phyloP scores from a whole-genome alignment of 2,329 filamentous ascomycete genomes.

The Nemania serpens region DNA sequence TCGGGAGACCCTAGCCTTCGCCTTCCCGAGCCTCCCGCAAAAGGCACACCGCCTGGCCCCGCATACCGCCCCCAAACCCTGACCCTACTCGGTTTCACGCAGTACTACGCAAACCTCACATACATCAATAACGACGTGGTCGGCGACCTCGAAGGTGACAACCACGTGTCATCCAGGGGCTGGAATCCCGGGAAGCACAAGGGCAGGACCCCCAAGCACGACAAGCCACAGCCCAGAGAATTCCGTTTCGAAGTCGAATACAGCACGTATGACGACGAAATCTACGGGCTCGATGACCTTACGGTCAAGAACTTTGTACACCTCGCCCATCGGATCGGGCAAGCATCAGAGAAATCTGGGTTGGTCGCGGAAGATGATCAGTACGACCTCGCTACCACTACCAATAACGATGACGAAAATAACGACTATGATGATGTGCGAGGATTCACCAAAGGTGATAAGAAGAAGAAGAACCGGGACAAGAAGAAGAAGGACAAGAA shows the following conservation, averaged over 20 bases:
- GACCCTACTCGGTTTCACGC: conserved; percentile 78
- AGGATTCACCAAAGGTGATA: conserved; percentile 54
- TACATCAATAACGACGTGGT: conserved; percentile 76
- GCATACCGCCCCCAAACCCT: conserved; percentile 87
- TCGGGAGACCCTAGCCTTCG: conserved; percentile 64
- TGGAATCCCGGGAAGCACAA: conserved; percentile 70
- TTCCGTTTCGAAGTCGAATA: conserved; percentile 87
- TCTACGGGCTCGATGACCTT: conserved; percentile 78
- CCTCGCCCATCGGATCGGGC: conserved; percentile 78
- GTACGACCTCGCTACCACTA: conserved; percentile 23
- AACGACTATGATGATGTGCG: conserved; percentile 19
- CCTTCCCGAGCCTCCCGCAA: conserved; percentile 73
- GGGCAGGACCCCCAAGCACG: conserved; percentile 59
- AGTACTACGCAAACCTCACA: conserved; percentile 96
- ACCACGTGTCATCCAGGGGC: conserved; percentile 43
- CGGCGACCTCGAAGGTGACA: conserved; percentile 38
- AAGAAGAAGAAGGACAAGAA: conserved; percentile 56
- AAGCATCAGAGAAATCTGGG: conserved; percentile 43
- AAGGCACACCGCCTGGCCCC: conserved; percentile 76
- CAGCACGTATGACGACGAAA: conserved; percentile 74
- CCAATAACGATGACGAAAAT: conserved; percentile 38
- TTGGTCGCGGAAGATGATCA: conserved; percentile 30
- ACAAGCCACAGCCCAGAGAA: conserved; percentile 61
- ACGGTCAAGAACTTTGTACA: conserved; percentile 82
- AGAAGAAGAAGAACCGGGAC: conserved; percentile 59